phyloP scores from a whole-genome alignment of 2,329 filamentous ascomycete species.

The Blastomyces gilchristii region DNA sequence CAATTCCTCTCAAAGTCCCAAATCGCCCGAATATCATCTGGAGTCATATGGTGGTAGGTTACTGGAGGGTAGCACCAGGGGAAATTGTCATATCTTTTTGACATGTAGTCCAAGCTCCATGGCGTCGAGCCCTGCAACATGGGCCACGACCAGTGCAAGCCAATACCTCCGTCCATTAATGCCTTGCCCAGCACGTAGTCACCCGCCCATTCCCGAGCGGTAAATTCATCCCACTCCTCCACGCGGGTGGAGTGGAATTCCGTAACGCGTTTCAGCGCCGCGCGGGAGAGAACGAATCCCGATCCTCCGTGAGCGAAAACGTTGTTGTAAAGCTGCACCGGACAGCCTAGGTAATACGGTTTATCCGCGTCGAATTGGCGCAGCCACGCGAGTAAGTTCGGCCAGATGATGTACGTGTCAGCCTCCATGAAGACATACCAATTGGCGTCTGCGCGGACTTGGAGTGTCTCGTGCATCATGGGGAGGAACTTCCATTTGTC shows the following conservation, averaged over 20 bases:
- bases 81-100: conserved; percentile 26
- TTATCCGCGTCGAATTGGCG: conserved; percentile 39
- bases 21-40: conserved; percentile 34
- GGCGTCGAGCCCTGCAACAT: conserved; percentile 36
- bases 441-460: conserved; percentile 38
- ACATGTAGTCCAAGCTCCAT: conserved; percentile 36
- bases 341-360: conserved; percentile 45
- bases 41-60: conserved; percentile 41
- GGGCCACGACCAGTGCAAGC: conserved; percentile 40
- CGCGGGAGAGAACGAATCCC: conserved; percentile 43
- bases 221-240: conserved; percentile 37
- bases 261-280: conserved; percentile 38
- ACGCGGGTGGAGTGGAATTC: conserved; percentile 35
- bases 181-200: conserved; percentile 43
- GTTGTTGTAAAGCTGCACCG: conserved; percentile 42
- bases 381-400: conserved; percentile 45
- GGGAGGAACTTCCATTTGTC: conserved; percentile 52
- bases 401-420: conserved; percentile 48
- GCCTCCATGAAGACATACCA: conserved; percentile 53
- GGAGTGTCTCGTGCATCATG: conserved; percentile 42
- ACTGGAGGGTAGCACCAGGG: conserved; percentile 44
- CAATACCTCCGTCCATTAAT: conserved; percentile 38
- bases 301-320: conserved; percentile 46
- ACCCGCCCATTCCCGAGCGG: conserved; percentile 40
- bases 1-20: conserved; percentile 41